These are phyloP conservation scores for Solanum virginianum DNA, from an alignment of 257 asterid species.

Conservation along the genomic window DNA sequence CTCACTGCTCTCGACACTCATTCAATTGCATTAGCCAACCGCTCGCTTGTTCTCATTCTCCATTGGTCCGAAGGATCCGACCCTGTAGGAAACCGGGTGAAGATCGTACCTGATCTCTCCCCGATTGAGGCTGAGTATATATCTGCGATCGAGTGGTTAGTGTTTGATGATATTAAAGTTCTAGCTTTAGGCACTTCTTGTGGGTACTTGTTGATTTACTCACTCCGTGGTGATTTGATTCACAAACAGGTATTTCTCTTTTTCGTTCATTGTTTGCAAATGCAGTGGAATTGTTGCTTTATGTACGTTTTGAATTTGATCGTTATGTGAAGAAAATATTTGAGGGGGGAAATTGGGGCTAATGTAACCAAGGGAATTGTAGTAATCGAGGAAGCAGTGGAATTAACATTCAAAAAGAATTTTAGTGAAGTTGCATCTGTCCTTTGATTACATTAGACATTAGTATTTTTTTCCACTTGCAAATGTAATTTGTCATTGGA, in stretches of 20 bases:
- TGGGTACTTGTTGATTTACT: conserved; percentile 63
- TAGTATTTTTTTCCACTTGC: not conserved
- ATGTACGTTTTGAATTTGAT: not conserved
- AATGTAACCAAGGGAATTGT: not conserved
- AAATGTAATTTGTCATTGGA: not conserved
- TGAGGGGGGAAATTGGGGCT: not conserved
- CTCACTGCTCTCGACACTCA: conserved; percentile 63
- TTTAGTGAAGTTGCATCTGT: not conserved
- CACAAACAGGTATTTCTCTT: conserved; percentile 58
- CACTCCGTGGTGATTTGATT: conserved; percentile 63
- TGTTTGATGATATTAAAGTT: conserved; percentile 54
- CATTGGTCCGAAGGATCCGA: conserved; percentile 45
- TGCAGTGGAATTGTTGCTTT: not conserved
- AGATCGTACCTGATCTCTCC: conserved; percentile 69
- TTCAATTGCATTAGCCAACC: conserved; percentile 66
- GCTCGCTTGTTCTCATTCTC: conserved; percentile 50
- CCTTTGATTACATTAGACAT: not conserved
- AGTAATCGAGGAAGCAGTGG: not conserved
- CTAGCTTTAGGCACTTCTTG: conserved; percentile 80
- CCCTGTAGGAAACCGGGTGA: conserved; percentile 26
- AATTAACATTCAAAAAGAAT: not conserved
- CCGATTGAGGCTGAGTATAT: conserved; percentile 73
- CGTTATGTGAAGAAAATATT: not conserved
- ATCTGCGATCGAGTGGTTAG: conserved; percentile 82
- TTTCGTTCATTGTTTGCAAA: not conserved